phyloP scores from a whole-genome alignment of 352 stramenopile species.

The Pythium aphanidermatum region DNA sequence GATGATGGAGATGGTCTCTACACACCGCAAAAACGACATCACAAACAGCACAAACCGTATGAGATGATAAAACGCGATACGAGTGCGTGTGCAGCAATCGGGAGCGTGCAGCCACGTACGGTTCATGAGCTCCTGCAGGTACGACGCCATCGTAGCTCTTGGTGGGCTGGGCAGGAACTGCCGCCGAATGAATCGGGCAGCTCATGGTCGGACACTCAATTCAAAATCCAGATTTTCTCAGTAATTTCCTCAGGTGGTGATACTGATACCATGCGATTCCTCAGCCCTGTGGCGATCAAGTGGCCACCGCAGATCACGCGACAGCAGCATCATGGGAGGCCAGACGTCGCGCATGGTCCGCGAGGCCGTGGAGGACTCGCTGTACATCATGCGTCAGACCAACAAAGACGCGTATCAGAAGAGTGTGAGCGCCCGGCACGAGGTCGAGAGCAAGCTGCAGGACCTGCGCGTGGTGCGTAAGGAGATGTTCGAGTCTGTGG shows the following conservation, averaged over 20 bases:
- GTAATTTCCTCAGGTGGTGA: too few species aligned
- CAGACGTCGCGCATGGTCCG: constrained; percentile 77
- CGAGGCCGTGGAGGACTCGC: constrained; percentile 71
- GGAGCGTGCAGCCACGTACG: constrained; percentile 54
- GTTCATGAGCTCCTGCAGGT: constrained; percentile 80
- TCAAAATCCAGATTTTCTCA: constrained; percentile 17
- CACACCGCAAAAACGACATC: background rate
- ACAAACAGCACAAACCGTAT: background rate
- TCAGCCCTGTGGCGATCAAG: too few species aligned
- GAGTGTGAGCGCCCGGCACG: constrained; percentile 38
- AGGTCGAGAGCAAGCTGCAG: constrained; percentile 56
- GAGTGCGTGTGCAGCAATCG: too few species aligned
- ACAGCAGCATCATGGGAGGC: constrained; percentile 46
- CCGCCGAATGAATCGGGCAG: too few species aligned
- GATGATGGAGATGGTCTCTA: constrained; percentile 90
- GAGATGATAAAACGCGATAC: background rate
- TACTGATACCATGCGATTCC: too few species aligned
- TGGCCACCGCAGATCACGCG: background rate
- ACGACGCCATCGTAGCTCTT: constrained; percentile 55
- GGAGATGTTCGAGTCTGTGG: constrained; percentile 51
- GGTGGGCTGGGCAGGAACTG: too few species aligned
- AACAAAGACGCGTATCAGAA: constrained; percentile 62
- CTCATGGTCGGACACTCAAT: constrained; percentile 5
- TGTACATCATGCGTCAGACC: constrained; percentile 76
- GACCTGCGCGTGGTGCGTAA: constrained; percentile 50